phyloP scores from a whole-genome alignment of 2,329 filamentous ascomycete genomes.

The Aureobasidium mangrovei region DNA sequence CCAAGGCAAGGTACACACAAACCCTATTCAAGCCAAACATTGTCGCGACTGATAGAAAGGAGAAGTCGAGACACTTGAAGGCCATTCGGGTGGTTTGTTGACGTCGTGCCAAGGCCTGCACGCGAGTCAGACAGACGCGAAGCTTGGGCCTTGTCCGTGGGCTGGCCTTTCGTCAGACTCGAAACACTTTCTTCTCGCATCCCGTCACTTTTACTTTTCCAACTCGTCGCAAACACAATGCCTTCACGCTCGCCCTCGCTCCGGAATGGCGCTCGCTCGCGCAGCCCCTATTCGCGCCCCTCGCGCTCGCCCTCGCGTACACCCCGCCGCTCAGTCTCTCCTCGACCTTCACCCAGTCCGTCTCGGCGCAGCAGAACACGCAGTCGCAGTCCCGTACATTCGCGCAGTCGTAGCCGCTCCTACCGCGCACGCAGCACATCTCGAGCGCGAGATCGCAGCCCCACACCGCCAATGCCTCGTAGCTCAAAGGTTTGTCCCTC shows the following conservation, averaged over 20 bases:
- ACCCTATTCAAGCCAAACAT: constrained; percentile 17
- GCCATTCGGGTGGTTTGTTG: constrained; percentile 9
- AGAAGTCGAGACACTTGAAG: neutral
- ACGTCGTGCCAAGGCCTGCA: neutral
- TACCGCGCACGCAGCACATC: constrained; percentile 6
- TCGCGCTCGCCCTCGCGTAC: neutral
- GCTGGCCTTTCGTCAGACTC: constrained; percentile 2
- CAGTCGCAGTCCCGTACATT: constrained; percentile 4
- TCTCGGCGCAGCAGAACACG: constrained; percentile 6
- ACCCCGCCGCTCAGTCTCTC: constrained; percentile 11
- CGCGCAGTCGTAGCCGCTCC: constrained; percentile 2
- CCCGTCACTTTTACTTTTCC: neutral
- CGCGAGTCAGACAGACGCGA: neutral
- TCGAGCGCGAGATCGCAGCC: constrained; percentile 1
- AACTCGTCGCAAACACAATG: neutral
- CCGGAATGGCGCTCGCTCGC: neutral
- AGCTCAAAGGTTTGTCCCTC: constrained; percentile 1
- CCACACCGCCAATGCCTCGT: constrained; percentile 13
- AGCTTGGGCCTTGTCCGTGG: neutral
- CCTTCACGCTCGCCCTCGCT: constrained; percentile 7
- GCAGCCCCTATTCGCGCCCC: neutral
- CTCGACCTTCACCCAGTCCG: constrained; percentile 7
- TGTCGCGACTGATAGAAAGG: neutral
- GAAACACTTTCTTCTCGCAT: neutral
- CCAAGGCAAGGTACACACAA: constrained; percentile 19